Conservation (phyloP, 768 basidiomycete species). For the Aureoboletus auriporus region DNA sequence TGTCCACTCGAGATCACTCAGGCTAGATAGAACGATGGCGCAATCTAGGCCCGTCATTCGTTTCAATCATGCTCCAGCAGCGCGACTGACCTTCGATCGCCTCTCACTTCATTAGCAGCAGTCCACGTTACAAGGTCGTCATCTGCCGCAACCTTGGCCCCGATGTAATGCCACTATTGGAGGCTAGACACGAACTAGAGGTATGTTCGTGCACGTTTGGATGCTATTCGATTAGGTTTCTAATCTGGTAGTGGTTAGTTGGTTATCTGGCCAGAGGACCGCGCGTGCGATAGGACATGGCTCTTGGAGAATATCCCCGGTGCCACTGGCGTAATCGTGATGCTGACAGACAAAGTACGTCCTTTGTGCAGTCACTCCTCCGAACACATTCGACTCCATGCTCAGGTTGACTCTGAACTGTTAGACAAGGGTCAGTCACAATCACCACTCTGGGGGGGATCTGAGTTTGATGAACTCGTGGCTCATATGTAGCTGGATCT, state of each 20-base stretch:
- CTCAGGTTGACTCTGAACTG: constrained; percentile 70
- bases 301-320: constrained; percentile 68
- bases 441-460: not conserved
- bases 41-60: constrained; percentile 22
- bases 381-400: not conserved
- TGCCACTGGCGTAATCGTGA: constrained; percentile 57
- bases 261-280: constrained; percentile 50
- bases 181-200: constrained; percentile 48
- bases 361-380: not conserved
- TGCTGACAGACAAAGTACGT: constrained; percentile 68
- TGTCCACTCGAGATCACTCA: too few relatives aligned
- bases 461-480: not conserved
- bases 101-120: constrained; percentile 22
- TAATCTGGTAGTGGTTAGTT: constrained; percentile 29
- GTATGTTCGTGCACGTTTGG: constrained; percentile 29
- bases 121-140: constrained; percentile 41
- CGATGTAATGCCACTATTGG: constrained; percentile 57
- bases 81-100: constrained; percentile 25
- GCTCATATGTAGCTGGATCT: constrained; percentile 58
- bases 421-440: constrained; percentile 31
- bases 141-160: constrained; percentile 59
- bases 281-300: constrained; percentile 61
- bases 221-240: not conserved
- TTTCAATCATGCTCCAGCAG: constrained; percentile 3
- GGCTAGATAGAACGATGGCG: constrained; percentile 13